Evolutionary conservation across 2,329 filamentous ascomycete genomes (phyloP).

Genomic region (Diaporthe sp.): DNA sequence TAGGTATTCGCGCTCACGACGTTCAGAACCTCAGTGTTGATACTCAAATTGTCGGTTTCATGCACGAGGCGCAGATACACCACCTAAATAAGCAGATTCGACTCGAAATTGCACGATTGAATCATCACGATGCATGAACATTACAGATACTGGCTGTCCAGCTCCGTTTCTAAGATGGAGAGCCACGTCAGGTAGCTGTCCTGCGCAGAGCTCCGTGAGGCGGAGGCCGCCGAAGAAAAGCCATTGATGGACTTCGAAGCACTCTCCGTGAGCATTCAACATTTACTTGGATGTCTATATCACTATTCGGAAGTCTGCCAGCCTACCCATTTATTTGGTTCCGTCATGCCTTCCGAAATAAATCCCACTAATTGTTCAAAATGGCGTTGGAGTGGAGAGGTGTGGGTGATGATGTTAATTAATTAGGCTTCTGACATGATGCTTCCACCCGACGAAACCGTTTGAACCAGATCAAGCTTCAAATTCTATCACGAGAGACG

Average conservation of each 20-base stretch:
- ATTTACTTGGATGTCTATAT: not conserved
- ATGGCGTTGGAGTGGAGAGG: not conserved
- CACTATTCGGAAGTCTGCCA: too few species aligned
- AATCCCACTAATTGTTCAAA: not conserved
- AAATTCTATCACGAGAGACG: not conserved
- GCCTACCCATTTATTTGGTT: not conserved
- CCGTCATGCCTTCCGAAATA: not conserved
- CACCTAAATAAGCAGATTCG: not conserved
- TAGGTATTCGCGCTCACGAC: not conserved
- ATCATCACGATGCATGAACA: not conserved
- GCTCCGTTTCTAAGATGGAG: not conserved
- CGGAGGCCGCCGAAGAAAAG: constrained; percentile 15
- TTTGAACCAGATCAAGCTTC: not conserved
- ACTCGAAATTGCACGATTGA: not conserved
- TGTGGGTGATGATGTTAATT: not conserved
- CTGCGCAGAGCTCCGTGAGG: not conserved
- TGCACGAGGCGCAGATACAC: not conserved
- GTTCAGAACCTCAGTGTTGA: too few species aligned
- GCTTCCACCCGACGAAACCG: not conserved
- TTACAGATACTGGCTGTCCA: not conserved
- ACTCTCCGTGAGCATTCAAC: not conserved
- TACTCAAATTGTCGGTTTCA: too few species aligned
- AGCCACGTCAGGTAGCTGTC: not conserved
- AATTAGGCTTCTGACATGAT: not conserved
- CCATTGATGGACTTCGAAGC: not conserved